These are phyloP conservation scores for Nothophytophthora sp. DNA, from an alignment of 352 stramenopile genomes.

Conservation along the genomic window DNA sequence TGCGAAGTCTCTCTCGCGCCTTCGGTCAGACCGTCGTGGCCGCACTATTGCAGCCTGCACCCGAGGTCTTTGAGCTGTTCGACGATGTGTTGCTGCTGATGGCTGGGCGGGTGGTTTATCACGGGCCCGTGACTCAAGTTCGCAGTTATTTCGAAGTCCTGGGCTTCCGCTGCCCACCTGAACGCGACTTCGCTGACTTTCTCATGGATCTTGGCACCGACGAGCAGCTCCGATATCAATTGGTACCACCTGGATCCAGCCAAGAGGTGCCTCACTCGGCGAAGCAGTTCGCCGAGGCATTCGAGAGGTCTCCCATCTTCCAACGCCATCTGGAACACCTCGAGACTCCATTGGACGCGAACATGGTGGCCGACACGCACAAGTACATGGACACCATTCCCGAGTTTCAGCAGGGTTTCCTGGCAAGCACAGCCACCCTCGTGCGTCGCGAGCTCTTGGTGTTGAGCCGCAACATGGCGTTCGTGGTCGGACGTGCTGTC, in stretches of 20 bases:
- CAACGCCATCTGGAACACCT: constrained; percentile 16
- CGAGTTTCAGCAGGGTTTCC: constrained; percentile 35
- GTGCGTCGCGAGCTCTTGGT: constrained; percentile 58
- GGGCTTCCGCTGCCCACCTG: constrained; percentile 38
- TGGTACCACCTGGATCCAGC: neutral
- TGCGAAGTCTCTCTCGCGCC: constrained; percentile 30
- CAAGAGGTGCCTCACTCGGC: constrained; percentile 17
- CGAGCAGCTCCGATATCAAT: constrained; percentile 41
- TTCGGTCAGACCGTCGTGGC: constrained; percentile 59
- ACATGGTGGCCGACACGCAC: constrained; percentile 38
- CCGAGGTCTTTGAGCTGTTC: constrained; percentile 55
- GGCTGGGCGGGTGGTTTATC: constrained; percentile 84
- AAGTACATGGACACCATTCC: constrained; percentile 76
- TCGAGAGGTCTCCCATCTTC: constrained; percentile 23
- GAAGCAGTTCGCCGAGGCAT: constrained; percentile 32
- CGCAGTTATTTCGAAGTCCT: constrained; percentile 42
- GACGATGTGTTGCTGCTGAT: constrained; percentile 58
- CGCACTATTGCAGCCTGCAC: constrained; percentile 83
- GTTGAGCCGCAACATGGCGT: constrained; percentile 37
- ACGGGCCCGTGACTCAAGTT: constrained; percentile 25
- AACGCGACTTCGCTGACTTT: constrained; percentile 48
- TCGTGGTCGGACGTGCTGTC: constrained; percentile 39
- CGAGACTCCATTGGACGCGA: constrained; percentile 13
- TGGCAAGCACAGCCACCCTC: constrained; percentile 28
- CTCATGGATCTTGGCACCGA: constrained; percentile 45